phyloP scores from a whole-genome alignment of 441 rosid species.

The Erysimum pusillum region DNA sequence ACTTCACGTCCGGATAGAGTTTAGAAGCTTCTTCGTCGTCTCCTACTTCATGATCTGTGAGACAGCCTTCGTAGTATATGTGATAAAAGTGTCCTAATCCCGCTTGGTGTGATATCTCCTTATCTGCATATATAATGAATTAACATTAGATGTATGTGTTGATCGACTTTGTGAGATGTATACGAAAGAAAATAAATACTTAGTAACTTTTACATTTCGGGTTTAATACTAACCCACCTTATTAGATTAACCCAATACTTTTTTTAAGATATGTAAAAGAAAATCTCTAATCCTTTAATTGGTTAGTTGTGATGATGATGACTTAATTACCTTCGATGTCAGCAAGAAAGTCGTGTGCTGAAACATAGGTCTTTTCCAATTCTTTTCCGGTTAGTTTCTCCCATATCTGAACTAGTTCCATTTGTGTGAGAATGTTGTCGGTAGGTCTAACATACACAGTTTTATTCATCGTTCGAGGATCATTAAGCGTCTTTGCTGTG shows the following conservation, averaged over 20 bases:
- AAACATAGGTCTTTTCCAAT: slow-evolving; percentile 53
- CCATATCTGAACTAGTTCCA: slow-evolving; percentile 65
- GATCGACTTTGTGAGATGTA: too few species aligned
- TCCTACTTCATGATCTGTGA: slow-evolving; percentile 69
- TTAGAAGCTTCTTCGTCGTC: slow-evolving; percentile 69
- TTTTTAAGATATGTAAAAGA: too few species aligned
- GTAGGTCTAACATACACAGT: slow-evolving; percentile 70
- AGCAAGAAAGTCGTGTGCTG: slow-evolving; percentile 62
- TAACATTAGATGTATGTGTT: not conserved
- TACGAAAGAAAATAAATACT: not conserved
- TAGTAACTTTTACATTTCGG: not conserved
- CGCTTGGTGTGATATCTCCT: slow-evolving; percentile 56
- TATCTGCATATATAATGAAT: not conserved
- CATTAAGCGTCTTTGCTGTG: slow-evolving; percentile 67
- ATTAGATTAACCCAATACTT: too few species aligned
- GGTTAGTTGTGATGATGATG: not conserved
- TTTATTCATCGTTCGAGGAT: slow-evolving; percentile 73
- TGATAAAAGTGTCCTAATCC: slow-evolving; percentile 82
- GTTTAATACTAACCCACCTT: too few species aligned
- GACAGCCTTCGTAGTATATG: slow-evolving; percentile 78
- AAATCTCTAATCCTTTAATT: not conserved
- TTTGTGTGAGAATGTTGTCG: slow-evolving; percentile 66
- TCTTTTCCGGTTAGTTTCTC: slow-evolving; percentile 59
- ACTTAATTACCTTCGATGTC: slow-evolving; percentile 52
- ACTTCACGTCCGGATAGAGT: slow-evolving; percentile 76